Conservation (phyloP, 306 rosid species). For the Bauhinia variegata region DNA sequence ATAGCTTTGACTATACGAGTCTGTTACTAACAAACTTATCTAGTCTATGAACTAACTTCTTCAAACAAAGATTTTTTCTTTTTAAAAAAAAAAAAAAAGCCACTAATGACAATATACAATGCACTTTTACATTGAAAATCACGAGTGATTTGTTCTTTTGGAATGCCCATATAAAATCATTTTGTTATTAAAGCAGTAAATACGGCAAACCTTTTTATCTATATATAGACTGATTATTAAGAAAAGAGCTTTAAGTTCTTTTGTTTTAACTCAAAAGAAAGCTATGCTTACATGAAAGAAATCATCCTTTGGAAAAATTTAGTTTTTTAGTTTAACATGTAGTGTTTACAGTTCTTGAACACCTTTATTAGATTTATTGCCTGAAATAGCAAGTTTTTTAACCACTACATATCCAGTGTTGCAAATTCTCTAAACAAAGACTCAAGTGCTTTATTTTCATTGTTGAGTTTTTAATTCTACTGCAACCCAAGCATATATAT, state of each 20-base stretch:
- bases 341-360: not conserved
- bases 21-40: not conserved
- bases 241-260: not conserved
- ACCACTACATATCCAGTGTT: not conserved
- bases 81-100: too few relatives aligned
- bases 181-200: too few relatives aligned
- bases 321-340: not conserved
- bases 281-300: not conserved
- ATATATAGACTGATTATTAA: too few relatives aligned
- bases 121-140: too few relatives aligned
- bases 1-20: constrained; percentile 18
- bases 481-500: constrained; percentile 13
- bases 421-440: not conserved
- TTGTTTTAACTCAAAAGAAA: not conserved
- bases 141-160: too few relatives aligned
- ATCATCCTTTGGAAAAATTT: not conserved
- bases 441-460: not conserved
- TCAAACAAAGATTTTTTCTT: too few relatives aligned
- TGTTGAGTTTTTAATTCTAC: constrained; percentile 2
- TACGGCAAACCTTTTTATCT: too few relatives aligned
- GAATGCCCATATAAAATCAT: too few relatives aligned
- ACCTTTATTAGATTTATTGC: not conserved
- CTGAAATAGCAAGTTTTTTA: not conserved
- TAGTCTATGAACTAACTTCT: constrained; percentile 2
- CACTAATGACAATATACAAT: too few relatives aligned